Evolutionary conservation across 2,329 filamentous ascomycete species (phyloP).

Genomic region (Didymosphaeria variabile): DNA sequence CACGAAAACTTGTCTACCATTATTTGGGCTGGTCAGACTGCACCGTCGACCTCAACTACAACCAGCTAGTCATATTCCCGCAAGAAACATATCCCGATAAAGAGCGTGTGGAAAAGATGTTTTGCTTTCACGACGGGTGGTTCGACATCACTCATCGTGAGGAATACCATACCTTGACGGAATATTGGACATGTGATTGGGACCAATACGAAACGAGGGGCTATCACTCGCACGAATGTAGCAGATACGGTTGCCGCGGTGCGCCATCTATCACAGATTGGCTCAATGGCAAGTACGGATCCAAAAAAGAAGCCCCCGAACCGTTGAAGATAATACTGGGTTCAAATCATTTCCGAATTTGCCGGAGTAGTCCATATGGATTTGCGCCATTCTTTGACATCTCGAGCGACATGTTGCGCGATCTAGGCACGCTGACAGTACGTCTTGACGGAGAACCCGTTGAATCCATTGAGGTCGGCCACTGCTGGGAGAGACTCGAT

Average conservation of each 20-base stretch:
- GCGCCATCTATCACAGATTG: neutral
- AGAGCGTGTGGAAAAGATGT: neutral
- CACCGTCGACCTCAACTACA: slow-evolving; percentile 9
- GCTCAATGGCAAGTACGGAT: neutral
- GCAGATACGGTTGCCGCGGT: neutral
- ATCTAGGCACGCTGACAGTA: slow-evolving; percentile 13
- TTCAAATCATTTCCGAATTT: slow-evolving; percentile 9
- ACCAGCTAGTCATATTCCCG: neutral
- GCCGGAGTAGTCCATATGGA: slow-evolving; percentile 12
- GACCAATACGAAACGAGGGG: neutral
- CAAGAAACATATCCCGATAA: neutral
- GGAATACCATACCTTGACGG: slow-evolving; percentile 14
- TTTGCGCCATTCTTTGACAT: slow-evolving; percentile 15
- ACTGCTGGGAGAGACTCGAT: slow-evolving; percentile 10
- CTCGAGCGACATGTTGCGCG: neutral
- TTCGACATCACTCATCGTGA: slow-evolving; percentile 1
- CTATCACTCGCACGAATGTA: neutral
- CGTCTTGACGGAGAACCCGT: slow-evolving; percentile 18
- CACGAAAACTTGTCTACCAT: neutral
- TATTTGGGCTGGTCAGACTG: neutral
- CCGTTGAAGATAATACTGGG: neutral
- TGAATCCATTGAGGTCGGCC: neutral
- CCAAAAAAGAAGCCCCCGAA: neutral
- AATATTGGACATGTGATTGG: slow-evolving; percentile 13
- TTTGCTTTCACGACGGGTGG: neutral